Evolutionary conservation across 108 stramenopile genomes (phyloP).

Genomic region (Fragilaria crotonensis): DNA sequence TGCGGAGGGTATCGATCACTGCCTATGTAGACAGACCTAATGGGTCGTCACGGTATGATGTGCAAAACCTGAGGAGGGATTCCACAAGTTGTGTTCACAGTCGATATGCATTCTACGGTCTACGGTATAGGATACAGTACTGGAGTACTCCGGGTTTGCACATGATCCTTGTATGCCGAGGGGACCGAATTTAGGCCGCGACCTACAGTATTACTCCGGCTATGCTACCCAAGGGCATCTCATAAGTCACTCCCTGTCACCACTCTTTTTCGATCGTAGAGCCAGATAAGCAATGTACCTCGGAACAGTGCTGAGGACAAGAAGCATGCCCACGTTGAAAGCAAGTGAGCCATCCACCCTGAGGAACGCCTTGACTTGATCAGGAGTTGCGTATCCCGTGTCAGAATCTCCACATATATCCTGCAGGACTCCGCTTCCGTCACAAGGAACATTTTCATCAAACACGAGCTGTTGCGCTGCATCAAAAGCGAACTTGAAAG

Average conservation of each 20-base stretch:
- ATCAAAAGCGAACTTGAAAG: conserved; percentile 65
- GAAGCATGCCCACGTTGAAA: conserved; percentile 51
- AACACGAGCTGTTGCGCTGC: conserved; percentile 51
- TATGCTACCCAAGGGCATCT: too few species aligned
- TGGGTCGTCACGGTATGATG: too few species aligned
- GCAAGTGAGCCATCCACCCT: conserved; percentile 49
- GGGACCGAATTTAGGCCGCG: too few species aligned
- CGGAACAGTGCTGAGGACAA: conserved; percentile 40
- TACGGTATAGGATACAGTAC: too few species aligned
- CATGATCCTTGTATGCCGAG: too few species aligned
- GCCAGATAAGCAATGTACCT: conserved; percentile 55
- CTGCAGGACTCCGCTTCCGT: conserved; percentile 43
- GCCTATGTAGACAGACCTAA: too few species aligned
- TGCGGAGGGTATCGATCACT: too few species aligned
- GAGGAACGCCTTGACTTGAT: conserved; percentile 45
- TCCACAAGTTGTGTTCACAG: too few species aligned
- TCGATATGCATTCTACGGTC: too few species aligned
- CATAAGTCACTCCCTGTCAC: conserved; percentile 16
- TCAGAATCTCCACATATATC: conserved; percentile 19
- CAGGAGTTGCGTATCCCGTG: conserved; percentile 18
- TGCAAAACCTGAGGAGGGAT: too few species aligned
- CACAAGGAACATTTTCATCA: conserved; percentile 43
- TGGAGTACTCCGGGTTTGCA: too few species aligned
- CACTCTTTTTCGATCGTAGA: conserved; percentile 36
- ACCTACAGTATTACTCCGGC: too few species aligned